Percentiles rank a stretch among this genome's conserved stretches.
phyloP scores from a whole-genome alignment of 305 asterid species.

The Fraxinus dipetala region DNA sequence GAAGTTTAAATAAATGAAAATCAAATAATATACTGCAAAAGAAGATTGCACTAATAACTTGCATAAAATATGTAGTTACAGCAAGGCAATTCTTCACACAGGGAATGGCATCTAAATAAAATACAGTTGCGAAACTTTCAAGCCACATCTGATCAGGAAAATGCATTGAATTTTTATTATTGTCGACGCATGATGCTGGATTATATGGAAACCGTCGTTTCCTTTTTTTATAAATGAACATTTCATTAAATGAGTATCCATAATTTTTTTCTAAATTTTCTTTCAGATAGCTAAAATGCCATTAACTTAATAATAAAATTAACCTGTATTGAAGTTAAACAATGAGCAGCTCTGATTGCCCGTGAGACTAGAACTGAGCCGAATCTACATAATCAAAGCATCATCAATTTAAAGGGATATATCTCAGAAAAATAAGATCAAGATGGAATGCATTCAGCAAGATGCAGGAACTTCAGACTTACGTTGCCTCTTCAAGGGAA shows the following conservation, averaged over 20 bases:
- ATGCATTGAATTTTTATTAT: not conserved
- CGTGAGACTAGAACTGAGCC: conserved; percentile 81
- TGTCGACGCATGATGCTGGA: not conserved
- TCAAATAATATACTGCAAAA: not conserved
- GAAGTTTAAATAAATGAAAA: not conserved
- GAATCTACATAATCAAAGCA: conserved; percentile 51
- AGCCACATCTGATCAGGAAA: not conserved
- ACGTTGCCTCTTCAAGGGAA: conserved; percentile 97
- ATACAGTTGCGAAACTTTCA: not conserved
- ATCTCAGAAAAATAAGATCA: not conserved
- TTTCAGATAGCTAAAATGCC: not conserved
- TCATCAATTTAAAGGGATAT: conserved; percentile 21
- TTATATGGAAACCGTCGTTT: not conserved
- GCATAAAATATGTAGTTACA: not conserved
- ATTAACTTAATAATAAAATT: conserved; percentile 20
- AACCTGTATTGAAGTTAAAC: conserved; percentile 98
- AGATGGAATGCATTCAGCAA: conserved; percentile 1
- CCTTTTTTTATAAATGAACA: not conserved
- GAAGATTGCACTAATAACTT: not conserved
- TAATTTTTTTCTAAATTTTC: not conserved
- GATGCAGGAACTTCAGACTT: conserved; percentile 27
- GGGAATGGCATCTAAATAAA: not conserved
- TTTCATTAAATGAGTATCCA: not conserved
- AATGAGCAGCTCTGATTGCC: conserved; percentile 95
- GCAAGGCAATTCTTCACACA: not conserved